These are phyloP conservation scores for Venturia oleaginea DNA, from an alignment of 2,329 filamentous ascomycete species.

Conservation along the genomic window DNA sequence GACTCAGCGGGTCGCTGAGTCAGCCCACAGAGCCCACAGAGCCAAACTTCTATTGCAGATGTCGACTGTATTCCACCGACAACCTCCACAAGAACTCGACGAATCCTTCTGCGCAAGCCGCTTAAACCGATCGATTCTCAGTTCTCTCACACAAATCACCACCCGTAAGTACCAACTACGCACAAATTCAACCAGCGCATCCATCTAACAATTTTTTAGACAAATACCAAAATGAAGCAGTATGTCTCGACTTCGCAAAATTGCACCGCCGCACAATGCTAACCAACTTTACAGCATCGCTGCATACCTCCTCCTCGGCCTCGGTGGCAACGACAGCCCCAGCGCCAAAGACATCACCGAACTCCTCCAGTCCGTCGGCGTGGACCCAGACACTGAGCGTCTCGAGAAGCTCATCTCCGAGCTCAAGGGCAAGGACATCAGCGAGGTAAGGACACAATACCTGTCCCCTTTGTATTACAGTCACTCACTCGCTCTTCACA, in stretches of 20 bases:
- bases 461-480: neutral
- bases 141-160: conserved; percentile 22
- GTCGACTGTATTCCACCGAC: neutral
- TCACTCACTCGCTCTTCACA: conserved; percentile 30
- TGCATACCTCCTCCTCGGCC: conserved; percentile 93
- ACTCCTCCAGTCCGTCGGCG: conserved; percentile 88
- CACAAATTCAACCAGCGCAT: neutral
- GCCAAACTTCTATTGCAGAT: neutral
- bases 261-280: conserved; percentile 39
- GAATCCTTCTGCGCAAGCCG: conserved; percentile 99
- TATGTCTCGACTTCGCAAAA: conserved; percentile 25
- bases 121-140: conserved; percentile 99
- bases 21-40: neutral
- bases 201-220: conserved; percentile 8
- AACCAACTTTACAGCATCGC: conserved; percentile 94
- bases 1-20: neutral
- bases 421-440: conserved; percentile 84
- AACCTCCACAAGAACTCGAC: conserved; percentile 50
- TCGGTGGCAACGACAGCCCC: conserved; percentile 86
- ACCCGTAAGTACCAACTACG: neutral
- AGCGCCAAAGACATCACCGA: conserved; percentile 76
- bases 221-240: conserved; percentile 19
- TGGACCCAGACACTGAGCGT: conserved; percentile 85
- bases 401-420: conserved; percentile 80
- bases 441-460: conserved; percentile 59